phyloP scores from a whole-genome alignment of 148 eudicot species.

The Rhododendron mucronatum region DNA sequence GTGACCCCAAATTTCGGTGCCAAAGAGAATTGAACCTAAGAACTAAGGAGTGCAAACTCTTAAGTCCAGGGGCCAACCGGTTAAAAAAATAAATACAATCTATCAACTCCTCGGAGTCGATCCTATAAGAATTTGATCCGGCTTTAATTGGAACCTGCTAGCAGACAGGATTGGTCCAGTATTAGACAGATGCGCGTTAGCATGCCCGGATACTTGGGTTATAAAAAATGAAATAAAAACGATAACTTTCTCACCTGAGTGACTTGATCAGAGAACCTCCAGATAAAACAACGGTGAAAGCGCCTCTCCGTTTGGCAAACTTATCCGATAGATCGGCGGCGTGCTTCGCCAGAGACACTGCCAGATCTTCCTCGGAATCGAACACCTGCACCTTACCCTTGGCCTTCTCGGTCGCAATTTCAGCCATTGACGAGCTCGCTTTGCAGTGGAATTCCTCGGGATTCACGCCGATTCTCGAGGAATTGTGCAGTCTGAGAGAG shows the following conservation, averaged over 20 bases:
- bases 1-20: no score
- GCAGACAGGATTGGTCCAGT: no score
- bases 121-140: no score
- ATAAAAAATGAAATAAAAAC: neutral
- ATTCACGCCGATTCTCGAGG: neutral
- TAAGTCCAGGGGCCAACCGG: no score
- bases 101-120: no score
- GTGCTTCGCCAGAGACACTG: conserved; percentile 53
- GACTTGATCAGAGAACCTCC: conserved; percentile 79
- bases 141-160: no score
- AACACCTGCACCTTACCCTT: conserved; percentile 28
- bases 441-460: neutral
- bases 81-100: no score
- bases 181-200: neutral
- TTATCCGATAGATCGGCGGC: conserved; percentile 48
- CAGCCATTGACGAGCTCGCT: conserved; percentile 27
- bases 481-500: neutral
- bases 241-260: conserved; percentile 35
- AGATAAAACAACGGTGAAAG: conserved; percentile 73
- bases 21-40: no score
- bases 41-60: no score
- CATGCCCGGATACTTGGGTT: neutral
- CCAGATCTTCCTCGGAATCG: conserved; percentile 49
- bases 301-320: conserved; percentile 42
- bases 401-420: conserved; percentile 19